Conservation (phyloP, 768 basidiomycete genomes). For the Ramaria sp. region DNA sequence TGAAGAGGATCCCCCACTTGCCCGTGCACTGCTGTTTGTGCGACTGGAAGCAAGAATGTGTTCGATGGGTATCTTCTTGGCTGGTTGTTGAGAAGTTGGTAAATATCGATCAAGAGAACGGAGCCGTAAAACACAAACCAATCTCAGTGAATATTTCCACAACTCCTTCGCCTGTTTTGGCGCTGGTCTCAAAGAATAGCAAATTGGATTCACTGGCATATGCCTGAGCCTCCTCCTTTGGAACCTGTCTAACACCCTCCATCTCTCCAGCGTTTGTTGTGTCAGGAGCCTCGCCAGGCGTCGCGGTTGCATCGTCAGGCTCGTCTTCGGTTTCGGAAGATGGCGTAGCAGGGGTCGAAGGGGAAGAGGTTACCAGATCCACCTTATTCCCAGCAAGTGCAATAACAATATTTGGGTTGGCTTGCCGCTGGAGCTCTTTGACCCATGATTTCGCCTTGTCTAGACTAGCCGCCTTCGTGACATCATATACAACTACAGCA, state of each 20-base stretch:
- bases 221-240: constrained; percentile 89
- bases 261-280: constrained; percentile 40
- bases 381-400: constrained; percentile 98
- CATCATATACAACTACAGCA: constrained; percentile 96
- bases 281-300: constrained; percentile 53
- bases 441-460: constrained; percentile 99
- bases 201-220: constrained; percentile 93
- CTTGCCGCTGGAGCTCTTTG: constrained; percentile 96
- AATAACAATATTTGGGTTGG: constrained; percentile 98
- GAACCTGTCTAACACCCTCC: constrained; percentile 79
- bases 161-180: constrained; percentile 93
- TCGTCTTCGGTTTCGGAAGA: constrained; percentile 75
- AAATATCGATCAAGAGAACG: neutral
- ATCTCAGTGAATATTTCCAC: constrained; percentile 98
- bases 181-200: constrained; percentile 95
- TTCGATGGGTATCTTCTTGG: constrained; percentile 87
- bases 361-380: constrained; percentile 61
- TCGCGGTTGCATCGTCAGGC: constrained; percentile 85
- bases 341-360: constrained; percentile 35
- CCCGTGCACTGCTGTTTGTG: constrained; percentile 45
- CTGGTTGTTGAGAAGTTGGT: constrained; percentile 22
- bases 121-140: constrained; percentile 38
- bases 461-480: constrained; percentile 89
- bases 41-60: constrained; percentile 83
- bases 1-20: constrained; percentile 43